Evolutionary conservation across 2,329 filamentous ascomycete genomes (phyloP).

Genomic region (Chaetothyriales sp.): DNA sequence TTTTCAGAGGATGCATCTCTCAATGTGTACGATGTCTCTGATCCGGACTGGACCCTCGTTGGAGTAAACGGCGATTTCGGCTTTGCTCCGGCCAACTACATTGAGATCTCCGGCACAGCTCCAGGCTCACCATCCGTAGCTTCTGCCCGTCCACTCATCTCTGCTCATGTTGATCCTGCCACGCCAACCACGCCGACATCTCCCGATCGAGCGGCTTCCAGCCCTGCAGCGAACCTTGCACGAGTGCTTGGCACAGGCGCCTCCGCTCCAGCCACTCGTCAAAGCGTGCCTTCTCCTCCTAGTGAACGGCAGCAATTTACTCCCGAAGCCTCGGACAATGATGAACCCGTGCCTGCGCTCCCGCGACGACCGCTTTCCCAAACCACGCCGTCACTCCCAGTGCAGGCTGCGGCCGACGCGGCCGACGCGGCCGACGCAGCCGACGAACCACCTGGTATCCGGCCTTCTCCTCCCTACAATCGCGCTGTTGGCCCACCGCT

Average conservation of each 20-base stretch:
- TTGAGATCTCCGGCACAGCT: slow-evolving; percentile 50
- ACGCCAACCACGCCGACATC: slow-evolving; percentile 18
- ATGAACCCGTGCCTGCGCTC: slow-evolving; percentile 45
- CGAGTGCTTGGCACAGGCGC: slow-evolving; percentile 26
- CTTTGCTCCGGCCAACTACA: slow-evolving; percentile 93
- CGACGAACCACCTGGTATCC: slow-evolving; percentile 29
- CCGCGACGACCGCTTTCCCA: slow-evolving; percentile 50
- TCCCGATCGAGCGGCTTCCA: slow-evolving; percentile 33
- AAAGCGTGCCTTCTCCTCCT: slow-evolving; percentile 24
- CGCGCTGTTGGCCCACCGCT: slow-evolving; percentile 32
- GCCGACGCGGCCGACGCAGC: slow-evolving; percentile 25
- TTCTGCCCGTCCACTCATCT: slow-evolving; percentile 15
- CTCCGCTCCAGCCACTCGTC: slow-evolving; percentile 21
- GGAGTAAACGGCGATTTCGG: slow-evolving; percentile 75
- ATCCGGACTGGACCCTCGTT: slow-evolving; percentile 93
- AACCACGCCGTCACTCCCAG: slow-evolving; percentile 1
- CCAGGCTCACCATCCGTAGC: slow-evolving; percentile 35
- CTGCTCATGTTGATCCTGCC: slow-evolving; percentile 18
- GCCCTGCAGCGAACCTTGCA: slow-evolving; percentile 47
- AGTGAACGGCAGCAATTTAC: slow-evolving; percentile 41
- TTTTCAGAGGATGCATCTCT: slow-evolving; percentile 80
- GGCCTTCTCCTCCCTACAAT: slow-evolving; percentile 44
- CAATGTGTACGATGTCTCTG: slow-evolving; percentile 74
- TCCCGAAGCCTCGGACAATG: slow-evolving; percentile 56
- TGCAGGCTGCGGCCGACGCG: slow-evolving; percentile 28